phyloP scores from a whole-genome alignment of 306 rosid species.

The Trifolium pratense region DNA sequence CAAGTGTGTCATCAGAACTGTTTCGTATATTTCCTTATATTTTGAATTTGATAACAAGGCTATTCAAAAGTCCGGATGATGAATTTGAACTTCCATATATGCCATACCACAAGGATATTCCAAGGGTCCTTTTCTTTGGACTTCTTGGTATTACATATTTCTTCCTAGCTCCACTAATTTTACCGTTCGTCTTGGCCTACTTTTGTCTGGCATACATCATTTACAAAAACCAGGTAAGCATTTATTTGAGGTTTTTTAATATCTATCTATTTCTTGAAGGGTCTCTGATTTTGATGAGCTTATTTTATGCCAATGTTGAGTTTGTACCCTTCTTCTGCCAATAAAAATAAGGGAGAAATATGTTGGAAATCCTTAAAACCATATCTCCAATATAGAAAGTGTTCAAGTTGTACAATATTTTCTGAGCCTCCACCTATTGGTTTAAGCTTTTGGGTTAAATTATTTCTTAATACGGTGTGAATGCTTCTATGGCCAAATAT shows the following conservation, averaged over 20 bases:
- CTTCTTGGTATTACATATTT: conserved; percentile 95
- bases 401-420: conserved; percentile 5
- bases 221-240: conserved; percentile 82
- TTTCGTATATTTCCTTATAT: conserved; percentile 71
- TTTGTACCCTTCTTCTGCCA: not conserved
- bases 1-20: conserved; percentile 80
- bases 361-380: not conserved
- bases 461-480: too few species aligned
- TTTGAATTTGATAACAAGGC: conserved; percentile 61
- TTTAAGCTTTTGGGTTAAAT: not conserved
- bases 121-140: conserved; percentile 83
- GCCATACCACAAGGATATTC: conserved; percentile 71
- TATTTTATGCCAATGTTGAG: conserved; percentile 20
- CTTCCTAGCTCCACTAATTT: conserved; percentile 91
- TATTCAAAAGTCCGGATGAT: conserved; percentile 52
- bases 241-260: conserved; percentile 15
- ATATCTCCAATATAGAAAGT: not conserved
- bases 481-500: too few species aligned
- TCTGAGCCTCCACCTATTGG: not conserved
- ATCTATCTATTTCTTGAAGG: conserved; percentile 29
- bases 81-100: conserved; percentile 74
- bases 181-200: conserved; percentile 86
- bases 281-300: conserved; percentile 29
- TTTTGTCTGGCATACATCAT: conserved; percentile 77
- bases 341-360: conserved; percentile 14